Evolutionary conservation across 1,284 basidiomycete genomes (phyloP), one percentile per base, ranked within the genome.

Genomic region (Anthracocystis walkeri): DNA sequence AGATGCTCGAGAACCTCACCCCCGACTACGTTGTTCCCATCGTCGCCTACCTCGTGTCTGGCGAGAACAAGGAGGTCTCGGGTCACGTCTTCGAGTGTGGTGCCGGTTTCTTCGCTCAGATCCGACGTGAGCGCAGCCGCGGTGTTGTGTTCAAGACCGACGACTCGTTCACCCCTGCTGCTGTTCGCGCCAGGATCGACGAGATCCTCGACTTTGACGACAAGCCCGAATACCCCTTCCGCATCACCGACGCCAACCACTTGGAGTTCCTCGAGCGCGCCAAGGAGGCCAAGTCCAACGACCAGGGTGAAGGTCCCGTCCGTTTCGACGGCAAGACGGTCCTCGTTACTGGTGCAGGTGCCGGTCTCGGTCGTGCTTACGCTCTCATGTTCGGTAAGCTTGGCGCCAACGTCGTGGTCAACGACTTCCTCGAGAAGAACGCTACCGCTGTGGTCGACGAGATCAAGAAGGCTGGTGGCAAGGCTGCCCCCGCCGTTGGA

Each of bases 391-490:
- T 93, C 82, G 93, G 89, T 45, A 90, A 90, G 70, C 89, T 95
- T 5, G 97, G 97, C 33, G 96, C 94, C 23, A 98, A 97, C 82
- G 93, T 99, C 38, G 93, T 99, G 45, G 90, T 99, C 67, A 99
- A 99, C 86, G 97, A 99, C 84, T 92, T 99, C 63, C 93, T 89
- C 83, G 92, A 92, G 83, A 92, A 93, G 81, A 91, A 90, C 23
- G 95, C 95, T 11, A 89, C 90, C 44, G 87, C 89, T 14, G 95
- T 99, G 7, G 94, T 94, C 25, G 89, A 92, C 33, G 95, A 98
- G 86, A 90, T 98, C 78, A 89, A 90, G 75, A 90, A 91, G 86
- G 93, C 90, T 75, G 95, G 95, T 49, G 95, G 94, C 20, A 93
- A 95, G 86, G 97, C 95, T 12, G 89, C 89, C 7, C 88, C 94